These are phyloP conservation scores for Lindgomyces ingoldianus DNA, from an alignment of 495 filamentous ascomycete species.

Conservation along the genomic window DNA sequence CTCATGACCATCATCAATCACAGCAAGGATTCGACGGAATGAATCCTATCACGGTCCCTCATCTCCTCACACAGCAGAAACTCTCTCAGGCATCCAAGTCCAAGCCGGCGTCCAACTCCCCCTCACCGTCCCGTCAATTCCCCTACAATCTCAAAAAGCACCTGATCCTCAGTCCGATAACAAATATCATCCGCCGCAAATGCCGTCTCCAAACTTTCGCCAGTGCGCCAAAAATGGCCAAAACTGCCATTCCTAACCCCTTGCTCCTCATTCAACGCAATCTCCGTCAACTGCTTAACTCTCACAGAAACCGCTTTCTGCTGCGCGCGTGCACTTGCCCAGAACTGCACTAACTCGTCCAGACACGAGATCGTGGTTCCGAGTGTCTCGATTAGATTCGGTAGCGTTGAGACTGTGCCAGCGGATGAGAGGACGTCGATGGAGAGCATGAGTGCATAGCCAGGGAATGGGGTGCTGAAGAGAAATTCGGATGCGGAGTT, in stretches of 20 bases:
- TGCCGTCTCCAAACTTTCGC: conserved; percentile 20
- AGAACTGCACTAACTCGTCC: conserved; percentile 36
- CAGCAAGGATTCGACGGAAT: too few species aligned
- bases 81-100: background rate
- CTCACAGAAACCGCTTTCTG: conserved; percentile 28
- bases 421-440: conserved; percentile 41
- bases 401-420: conserved; percentile 34
- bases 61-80: too few species aligned
- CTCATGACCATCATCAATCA: too few species aligned
- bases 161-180: conserved; percentile 21
- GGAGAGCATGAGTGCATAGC: conserved; percentile 41
- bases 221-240: conserved; percentile 21
- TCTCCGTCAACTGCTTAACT: conserved; percentile 25
- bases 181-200: conserved; percentile 22
- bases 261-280: conserved; percentile 26
- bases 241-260: conserved; percentile 22
- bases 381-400: conserved; percentile 29
- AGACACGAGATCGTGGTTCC: conserved; percentile 29
- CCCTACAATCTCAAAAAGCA: conserved; percentile 27
- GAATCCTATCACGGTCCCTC: too few species aligned
- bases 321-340: conserved; percentile 38
- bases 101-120: too few species aligned
- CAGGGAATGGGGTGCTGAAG: conserved; percentile 41
- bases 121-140: conserved; percentile 11
- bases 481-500: conserved; percentile 10